Evolutionary conservation across 1,139 yeast genomes (phyloP), one percentile per base, ranked within the genome.

Genomic region (Nakaseomyces kungkrabaensis): DNA sequence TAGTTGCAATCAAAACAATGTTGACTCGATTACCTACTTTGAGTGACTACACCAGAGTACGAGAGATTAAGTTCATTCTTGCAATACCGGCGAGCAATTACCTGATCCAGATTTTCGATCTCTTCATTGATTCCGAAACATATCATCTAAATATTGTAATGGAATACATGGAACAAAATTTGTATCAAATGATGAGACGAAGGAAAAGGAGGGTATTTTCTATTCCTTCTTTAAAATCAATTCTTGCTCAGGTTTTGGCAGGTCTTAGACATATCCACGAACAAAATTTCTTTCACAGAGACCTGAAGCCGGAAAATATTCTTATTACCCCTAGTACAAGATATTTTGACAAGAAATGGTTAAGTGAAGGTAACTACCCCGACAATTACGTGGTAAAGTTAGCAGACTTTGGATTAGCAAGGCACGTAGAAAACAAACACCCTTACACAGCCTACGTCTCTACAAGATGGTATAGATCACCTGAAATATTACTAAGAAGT

Each of bases 391-490:
- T 82, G 8, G 78, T 89, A 29, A 92, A 92, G 66, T 70, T 92
- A 46, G 96, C 96, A 3, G 98, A 92, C 66, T 92, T 86, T 67
- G 97, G 98, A 0, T 74, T 90, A 48, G 86, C 96, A 11, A 77
- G 97, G 55, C 80, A 78, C 55, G 69, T 78, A 13, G 70, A 72
- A 44, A 77, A 79, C 59, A 62, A 63, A 32, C 75, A 74, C 49
- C 78, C 81, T 9, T 86, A 78, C 62, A 83, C 95, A 0, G 79
- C 85, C 0, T 92, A 92, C 60, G 94, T 92, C 6, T 85, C 96
- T 0, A 92, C 97, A 0, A 76, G 98, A 59, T 92, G 97, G 97
- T 92, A 92, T 65, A 74, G 98, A 53, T 82, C 97, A 0, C 98
- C 98, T 0, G 98, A 92, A 67, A 84, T 92, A 43, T 72, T 92